Base-by-base conservation (phyloP, 805 yeast genomes). In the Hagleromyces aurorensis region DNA sequence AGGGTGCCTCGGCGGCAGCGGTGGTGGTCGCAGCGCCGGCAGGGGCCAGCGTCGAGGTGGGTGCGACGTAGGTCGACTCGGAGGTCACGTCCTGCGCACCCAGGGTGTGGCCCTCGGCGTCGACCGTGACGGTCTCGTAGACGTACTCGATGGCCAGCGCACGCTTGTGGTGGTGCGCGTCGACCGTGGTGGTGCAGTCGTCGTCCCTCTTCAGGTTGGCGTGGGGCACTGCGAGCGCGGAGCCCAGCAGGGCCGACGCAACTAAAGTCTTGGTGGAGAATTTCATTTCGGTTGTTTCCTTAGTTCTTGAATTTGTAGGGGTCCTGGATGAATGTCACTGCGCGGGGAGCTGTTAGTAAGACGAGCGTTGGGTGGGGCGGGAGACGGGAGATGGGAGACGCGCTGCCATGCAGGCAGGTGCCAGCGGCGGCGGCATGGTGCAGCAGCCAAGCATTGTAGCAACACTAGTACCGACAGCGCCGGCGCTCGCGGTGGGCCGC, bases 71-170 rank as follows among this genome's bases (percentile, higher is more conserved):
- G 13, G 25, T 11, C 4, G 13, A 19, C 16, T 21, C 7, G 14
- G 21, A 17, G 7, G 30, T 27, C 20, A 27, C 30, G 9, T 21
- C 21, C 8, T 14, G 13, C n/a, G 30, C 21, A 21, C 21, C 30
- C 30, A 27, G 21, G 12, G 73, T 65, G 34, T 57, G 44, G 38
- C 73, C 74, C n/a, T 60, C 52, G 27, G 58, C 65, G 38, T 68
- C 65, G 29, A 70, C 76, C 15, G 71, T 64, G 29, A 71, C 69
- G 18, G 76, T 70, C 43, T 71, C 70, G 51, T 72, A 69, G 19
- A 65, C 69, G 39, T 67, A 66, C 47, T 67, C 70, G 37, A 66
- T 62, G 23, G 70, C 72, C 31, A 66, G 62, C 15, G 69, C 72
- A 55, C 72, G 64, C 59, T 64, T 67, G 50, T 68, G 72, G 38